A percentile compares a stretch with the other conserved stretches of the same genome.
Evolutionary conservation across 2,329 filamentous ascomycete genomes (phyloP).

Genomic region (Alternaria panax): DNA sequence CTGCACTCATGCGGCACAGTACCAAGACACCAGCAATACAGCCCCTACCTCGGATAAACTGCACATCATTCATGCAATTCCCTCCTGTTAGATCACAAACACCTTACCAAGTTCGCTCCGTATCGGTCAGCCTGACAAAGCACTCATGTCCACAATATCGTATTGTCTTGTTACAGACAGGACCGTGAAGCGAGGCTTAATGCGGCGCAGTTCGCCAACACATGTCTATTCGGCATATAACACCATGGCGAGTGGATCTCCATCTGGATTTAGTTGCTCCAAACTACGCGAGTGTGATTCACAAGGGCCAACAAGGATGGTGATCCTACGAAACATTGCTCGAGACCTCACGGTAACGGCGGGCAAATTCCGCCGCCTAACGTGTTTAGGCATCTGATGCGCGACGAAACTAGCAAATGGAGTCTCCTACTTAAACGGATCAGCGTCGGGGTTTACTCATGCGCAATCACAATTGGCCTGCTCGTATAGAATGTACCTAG

Average conservation of each 20-base stretch:
- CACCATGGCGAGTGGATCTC: neutral
- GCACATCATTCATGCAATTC: neutral
- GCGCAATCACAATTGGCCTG: neutral
- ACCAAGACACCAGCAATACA: neutral
- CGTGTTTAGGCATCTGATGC: neutral
- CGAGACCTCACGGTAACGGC: neutral
- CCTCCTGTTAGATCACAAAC: neutral
- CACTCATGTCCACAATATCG: neutral
- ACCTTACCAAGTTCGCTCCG: neutral
- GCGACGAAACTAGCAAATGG: neutral
- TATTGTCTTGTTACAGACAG: neutral
- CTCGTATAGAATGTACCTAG: slow-evolving; percentile 1
- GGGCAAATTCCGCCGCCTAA: neutral
- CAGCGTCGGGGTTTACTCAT: neutral
- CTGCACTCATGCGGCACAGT: neutral
- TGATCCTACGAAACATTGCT: neutral
- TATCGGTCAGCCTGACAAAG: neutral
- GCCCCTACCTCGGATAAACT: neutral
- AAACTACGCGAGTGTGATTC: neutral
- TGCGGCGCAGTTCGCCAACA: neutral
- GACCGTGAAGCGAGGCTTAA: slow-evolving; percentile 2
- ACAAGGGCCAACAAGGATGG: neutral
- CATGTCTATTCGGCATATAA: neutral
- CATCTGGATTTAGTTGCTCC: neutral
- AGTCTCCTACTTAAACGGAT: neutral